Conservation (phyloP, 192 early-diverging fungal species). For the Globomyces pollinis-pini region DNA sequence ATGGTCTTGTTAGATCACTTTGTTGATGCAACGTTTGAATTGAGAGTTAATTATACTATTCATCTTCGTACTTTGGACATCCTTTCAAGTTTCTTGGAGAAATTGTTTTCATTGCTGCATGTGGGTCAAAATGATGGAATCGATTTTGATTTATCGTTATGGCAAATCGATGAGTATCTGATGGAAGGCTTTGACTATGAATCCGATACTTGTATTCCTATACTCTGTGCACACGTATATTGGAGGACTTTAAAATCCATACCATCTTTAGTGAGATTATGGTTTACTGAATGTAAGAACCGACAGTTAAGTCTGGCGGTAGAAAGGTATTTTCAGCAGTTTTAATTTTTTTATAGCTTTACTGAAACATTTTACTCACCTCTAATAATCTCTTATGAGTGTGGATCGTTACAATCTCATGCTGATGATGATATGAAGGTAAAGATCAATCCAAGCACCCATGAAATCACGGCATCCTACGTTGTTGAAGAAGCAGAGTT, state of each 20-base stretch:
- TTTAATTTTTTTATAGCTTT: not conserved
- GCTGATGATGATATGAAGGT: slow-evolving; percentile 55
- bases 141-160: slow-evolving; percentile 60
- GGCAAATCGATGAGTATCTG: slow-evolving; percentile 60
- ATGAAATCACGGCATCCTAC: slow-evolving; percentile 66
- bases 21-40: slow-evolving; percentile 60
- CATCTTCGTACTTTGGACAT: slow-evolving; percentile 51
- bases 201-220: slow-evolving; percentile 45
- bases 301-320: slow-evolving; percentile 65
- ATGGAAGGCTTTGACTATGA: slow-evolving; percentile 42
- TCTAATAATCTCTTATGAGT: slow-evolving; percentile 51
- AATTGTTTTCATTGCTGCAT: slow-evolving; percentile 59
- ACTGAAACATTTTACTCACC: slow-evolving; percentile 67
- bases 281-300: slow-evolving; percentile 77
- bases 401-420: slow-evolving; percentile 41
- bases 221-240: slow-evolving; percentile 71
- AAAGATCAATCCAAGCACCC: slow-evolving; percentile 48
- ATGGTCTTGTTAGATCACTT: slow-evolving; percentile 71
- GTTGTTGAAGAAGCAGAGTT: slow-evolving; percentile 70
- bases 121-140: slow-evolving; percentile 36
- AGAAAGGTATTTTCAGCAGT: slow-evolving; percentile 46
- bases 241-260: slow-evolving; percentile 50
- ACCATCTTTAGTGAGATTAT: slow-evolving; percentile 64
- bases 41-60: slow-evolving; percentile 30
- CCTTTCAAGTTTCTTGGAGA: slow-evolving; percentile 47